These are phyloP conservation scores for Cryptococcus wingfieldii DNA, from an alignment of 1,284 basidiomycete species.

Conservation along the genomic window DNA sequence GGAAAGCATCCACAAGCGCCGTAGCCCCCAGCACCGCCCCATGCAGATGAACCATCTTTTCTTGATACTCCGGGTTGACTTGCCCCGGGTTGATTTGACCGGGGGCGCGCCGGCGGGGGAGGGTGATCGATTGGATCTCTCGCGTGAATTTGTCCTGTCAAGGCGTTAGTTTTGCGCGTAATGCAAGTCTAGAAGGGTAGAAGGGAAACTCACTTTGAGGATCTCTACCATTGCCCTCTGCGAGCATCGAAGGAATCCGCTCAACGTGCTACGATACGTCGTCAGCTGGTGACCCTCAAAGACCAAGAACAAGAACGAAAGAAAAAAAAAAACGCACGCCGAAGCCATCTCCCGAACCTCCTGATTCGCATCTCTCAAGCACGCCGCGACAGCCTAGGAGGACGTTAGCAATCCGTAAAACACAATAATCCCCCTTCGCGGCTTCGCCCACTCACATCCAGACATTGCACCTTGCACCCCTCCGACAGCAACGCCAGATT, in stretches of 20 bases:
- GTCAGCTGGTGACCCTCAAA: constrained; percentile 1
- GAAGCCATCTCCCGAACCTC: constrained; percentile 94
- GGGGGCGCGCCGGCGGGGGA: constrained; percentile 63
- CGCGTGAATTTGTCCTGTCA: constrained; percentile 70
- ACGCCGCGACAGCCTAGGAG: constrained; percentile 60
- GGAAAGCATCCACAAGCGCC: constrained; percentile 57
- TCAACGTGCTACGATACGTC: constrained; percentile 56
- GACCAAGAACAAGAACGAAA: too few species aligned
- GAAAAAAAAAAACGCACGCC: constrained; percentile 47
- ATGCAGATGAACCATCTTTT: constrained; percentile 72
- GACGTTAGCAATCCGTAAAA: constrained; percentile 3
- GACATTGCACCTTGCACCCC: constrained; percentile 61
- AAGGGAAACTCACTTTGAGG: constrained; percentile 65
- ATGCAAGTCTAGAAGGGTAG: neutral
- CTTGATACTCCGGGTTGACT: constrained; percentile 62
- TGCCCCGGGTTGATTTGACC: constrained; percentile 23
- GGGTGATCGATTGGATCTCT: constrained; percentile 59
- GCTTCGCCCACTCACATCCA: constrained; percentile 61
- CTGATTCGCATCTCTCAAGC: constrained; percentile 83
- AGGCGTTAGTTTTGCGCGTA: neutral
- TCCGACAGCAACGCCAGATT: constrained; percentile 74
- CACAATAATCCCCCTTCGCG: too few species aligned
- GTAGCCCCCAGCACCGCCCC: constrained; percentile 77
- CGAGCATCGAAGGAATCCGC: constrained; percentile 86
- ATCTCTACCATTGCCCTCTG: constrained; percentile 82